Conservation (phyloP, 75 land plant genomes). For the Azolla pinnata region DNA sequence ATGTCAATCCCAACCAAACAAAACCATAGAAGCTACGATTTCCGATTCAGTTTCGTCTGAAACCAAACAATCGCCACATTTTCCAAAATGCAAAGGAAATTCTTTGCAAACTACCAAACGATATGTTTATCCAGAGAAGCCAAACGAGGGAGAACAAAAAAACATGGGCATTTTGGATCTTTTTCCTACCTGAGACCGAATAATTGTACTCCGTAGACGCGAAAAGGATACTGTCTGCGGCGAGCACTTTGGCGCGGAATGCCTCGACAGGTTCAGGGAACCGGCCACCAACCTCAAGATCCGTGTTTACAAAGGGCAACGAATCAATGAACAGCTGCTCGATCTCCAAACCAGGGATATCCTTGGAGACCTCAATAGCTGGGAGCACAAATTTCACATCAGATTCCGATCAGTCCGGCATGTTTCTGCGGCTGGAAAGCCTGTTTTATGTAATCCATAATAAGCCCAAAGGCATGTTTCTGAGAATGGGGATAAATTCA, state of each 20-base stretch:
- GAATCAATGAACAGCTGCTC: conserved; percentile 41
- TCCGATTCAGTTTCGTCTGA: no score
- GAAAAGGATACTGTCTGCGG: conserved; percentile 51
- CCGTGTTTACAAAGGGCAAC: conserved; percentile 60
- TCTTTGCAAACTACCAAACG: no score
- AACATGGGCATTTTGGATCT: no score
- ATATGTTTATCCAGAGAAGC: background rate
- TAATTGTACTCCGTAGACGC: conserved; percentile 74
- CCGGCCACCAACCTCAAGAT: conserved; percentile 44
- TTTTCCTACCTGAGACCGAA: conserved; percentile 42
- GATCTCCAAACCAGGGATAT: conserved; percentile 43
- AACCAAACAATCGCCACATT: no score
- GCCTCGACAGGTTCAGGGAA: conserved; percentile 51
- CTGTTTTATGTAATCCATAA: no score
- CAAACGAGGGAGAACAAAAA: background rate
- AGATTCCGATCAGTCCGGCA: no score
- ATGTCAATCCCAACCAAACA: no score
- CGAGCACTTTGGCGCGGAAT: conserved; percentile 38
- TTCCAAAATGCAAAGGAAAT: no score
- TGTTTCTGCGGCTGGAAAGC: no score
- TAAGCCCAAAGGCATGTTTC: no score
- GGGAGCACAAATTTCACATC: background rate
- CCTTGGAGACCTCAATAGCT: conserved; percentile 44
- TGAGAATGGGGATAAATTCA: no score
- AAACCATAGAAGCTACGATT: no score